phyloP scores from a whole-genome alignment of 2,329 filamentous ascomycete genomes.

The Penicillium corylophilum region DNA sequence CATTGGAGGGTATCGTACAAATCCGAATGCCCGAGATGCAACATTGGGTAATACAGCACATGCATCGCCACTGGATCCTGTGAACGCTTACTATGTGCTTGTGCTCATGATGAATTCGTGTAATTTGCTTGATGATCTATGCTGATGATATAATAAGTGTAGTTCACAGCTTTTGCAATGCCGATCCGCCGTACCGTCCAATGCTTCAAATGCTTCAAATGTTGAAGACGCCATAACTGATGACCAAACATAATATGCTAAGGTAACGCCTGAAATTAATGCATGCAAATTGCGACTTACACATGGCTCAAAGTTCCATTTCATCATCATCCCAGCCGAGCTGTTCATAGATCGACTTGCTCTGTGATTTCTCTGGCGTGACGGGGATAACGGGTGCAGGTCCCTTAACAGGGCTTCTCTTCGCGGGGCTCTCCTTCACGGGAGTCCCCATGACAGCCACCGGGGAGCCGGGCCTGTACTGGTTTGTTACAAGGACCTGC shows the following conservation, averaged over 20 bases:
- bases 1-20: no score
- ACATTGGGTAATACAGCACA: neutral
- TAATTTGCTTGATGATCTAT: neutral
- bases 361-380: conserved; percentile 35
- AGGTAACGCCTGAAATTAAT: neutral
- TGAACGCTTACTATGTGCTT: neutral
- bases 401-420: neutral
- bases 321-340: conserved; percentile 48
- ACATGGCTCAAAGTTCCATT: conserved; percentile 18
- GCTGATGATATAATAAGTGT: neutral
- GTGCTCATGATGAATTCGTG: neutral
- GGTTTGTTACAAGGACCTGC: conserved; percentile 2
- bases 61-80: neutral
- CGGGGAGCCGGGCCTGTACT: conserved; percentile 12
- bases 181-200: neutral
- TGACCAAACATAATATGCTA: neutral
- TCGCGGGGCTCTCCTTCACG: conserved; percentile 23
- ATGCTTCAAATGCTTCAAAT: neutral
- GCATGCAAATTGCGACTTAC: neutral
- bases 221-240: neutral
- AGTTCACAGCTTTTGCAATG: neutral
- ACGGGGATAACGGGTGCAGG: conserved; percentile 23
- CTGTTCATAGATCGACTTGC: conserved; percentile 44
- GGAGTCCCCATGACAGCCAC: conserved; percentile 32
- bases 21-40: neutral